Percentiles rank a stretch among this genome's conserved stretches.
These are phyloP conservation scores for Phytophthora rubi DNA, from an alignment of 352 stramenopile genomes.

Conservation along the genomic window DNA sequence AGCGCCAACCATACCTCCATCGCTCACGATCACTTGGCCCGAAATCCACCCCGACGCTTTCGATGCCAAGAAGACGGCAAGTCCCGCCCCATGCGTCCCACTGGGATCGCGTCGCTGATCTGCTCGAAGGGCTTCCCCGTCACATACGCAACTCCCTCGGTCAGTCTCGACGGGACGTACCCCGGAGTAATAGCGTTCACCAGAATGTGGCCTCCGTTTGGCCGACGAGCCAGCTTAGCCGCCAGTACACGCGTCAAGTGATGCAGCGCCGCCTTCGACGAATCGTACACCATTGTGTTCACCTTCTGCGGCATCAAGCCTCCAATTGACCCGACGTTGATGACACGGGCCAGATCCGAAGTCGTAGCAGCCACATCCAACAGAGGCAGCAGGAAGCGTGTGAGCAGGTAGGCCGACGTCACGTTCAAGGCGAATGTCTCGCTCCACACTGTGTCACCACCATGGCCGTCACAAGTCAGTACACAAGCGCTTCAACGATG, in stretches of 20 bases:
- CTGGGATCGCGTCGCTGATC: conserved; percentile 76
- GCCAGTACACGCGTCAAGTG: conserved; percentile 93
- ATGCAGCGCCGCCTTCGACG: conserved; percentile 95
- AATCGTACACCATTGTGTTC: conserved; percentile 94
- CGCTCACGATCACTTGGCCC: conserved; percentile 90
- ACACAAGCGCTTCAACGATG: neutral
- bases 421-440: conserved; percentile 95
- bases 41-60: conserved; percentile 92
- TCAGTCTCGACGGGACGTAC: conserved; percentile 93
- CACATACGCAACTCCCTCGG: conserved; percentile 66
- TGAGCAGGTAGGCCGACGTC: conserved; percentile 95
- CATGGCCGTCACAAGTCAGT: conserved; percentile 27
- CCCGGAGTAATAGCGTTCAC: conserved; percentile 96
- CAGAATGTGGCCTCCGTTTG: conserved; percentile 90
- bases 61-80: conserved; percentile 92
- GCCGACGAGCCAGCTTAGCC: conserved; percentile 85
- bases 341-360: conserved; percentile 59
- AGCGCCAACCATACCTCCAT: conserved; percentile 84
- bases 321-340: conserved; percentile 78
- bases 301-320: conserved; percentile 89
- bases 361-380: conserved; percentile 73
- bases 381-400: conserved; percentile 89
- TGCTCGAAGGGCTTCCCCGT: conserved; percentile 56
- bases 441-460: conserved; percentile 80
- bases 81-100: conserved; percentile 87